Evolutionary conservation across 805 yeast species (phyloP).

Genomic region (Kazachstania viticola): DNA sequence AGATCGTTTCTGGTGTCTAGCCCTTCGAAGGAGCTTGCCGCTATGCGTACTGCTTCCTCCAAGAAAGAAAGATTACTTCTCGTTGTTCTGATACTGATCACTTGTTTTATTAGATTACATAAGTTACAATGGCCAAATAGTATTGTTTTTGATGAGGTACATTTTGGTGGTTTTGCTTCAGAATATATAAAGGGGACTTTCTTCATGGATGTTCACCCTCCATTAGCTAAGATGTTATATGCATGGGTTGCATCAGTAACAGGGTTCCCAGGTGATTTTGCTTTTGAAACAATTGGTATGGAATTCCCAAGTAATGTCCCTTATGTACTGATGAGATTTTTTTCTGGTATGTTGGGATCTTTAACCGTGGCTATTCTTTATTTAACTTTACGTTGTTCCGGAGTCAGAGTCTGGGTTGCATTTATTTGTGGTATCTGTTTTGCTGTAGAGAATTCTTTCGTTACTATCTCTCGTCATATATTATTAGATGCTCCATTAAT

Average conservation of each 20-base stretch:
- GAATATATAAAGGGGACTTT: constrained; percentile 82
- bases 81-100: constrained; percentile 35
- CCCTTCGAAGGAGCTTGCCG: constrained; percentile 32
- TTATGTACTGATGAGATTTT: constrained; percentile 54
- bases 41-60: constrained; percentile 31
- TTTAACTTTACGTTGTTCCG: constrained; percentile 59
- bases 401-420: constrained; percentile 55
- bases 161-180: constrained; percentile 76
- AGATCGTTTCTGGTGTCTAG: constrained; percentile 46
- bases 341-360: constrained; percentile 58
- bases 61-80: constrained; percentile 32
- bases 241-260: constrained; percentile 59
- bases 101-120: constrained; percentile 49
- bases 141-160: constrained; percentile 87
- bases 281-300: constrained; percentile 55
- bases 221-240: constrained; percentile 63
- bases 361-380: constrained; percentile 55
- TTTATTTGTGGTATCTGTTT: constrained; percentile 44
- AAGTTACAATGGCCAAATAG: constrained; percentile 58
- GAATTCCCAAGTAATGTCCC: constrained; percentile 47
- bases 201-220: constrained; percentile 95
- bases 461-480: constrained; percentile 65
- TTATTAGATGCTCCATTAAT: constrained; percentile 66
- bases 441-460: constrained; percentile 53
- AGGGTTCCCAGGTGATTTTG: constrained; percentile 64